A percentile compares a stretch with the other conserved stretches of the same genome.
These are phyloP conservation scores for Phytophthora agathidicida DNA, from an alignment of 352 stramenopile genomes.

Conservation along the genomic window DNA sequence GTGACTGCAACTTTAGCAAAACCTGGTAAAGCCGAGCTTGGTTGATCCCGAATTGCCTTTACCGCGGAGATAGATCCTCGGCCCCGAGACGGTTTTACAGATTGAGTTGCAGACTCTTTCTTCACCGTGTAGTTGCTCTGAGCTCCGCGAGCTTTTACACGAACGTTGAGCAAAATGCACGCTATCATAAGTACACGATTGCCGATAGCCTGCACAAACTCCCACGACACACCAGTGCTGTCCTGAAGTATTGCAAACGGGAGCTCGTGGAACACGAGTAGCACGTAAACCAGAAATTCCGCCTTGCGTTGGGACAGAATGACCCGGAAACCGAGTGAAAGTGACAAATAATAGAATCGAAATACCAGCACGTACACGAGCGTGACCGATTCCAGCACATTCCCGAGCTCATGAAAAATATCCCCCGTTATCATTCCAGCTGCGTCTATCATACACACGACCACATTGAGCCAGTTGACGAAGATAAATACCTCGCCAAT, in stretches of 20 bases:
- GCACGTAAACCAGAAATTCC: conserved; percentile 16
- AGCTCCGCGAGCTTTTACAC: not conserved
- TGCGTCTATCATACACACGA: conserved; percentile 1
- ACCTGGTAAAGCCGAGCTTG: not conserved
- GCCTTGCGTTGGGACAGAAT: conserved; percentile 17
- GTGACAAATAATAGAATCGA: conserved; percentile 35
- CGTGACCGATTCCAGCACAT: conserved; percentile 22
- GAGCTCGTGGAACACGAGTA: conserved; percentile 24
- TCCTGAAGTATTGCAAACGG: conserved; percentile 16
- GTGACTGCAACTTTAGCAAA: conserved; percentile 8
- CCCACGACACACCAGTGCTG: conserved; percentile 18
- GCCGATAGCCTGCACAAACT: conserved; percentile 21
- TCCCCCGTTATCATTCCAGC: not conserved
- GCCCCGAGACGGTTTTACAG: not conserved
- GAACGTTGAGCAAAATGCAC: conserved; percentile 25
- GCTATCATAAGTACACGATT: conserved; percentile 14
- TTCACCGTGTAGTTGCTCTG: conserved; percentile 1
- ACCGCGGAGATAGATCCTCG: not conserved
- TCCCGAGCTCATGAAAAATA: conserved; percentile 6
- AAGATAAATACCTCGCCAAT: conserved; percentile 29
- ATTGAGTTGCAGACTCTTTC: not conserved
- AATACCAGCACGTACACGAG: conserved; percentile 35
- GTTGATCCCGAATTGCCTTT: not conserved
- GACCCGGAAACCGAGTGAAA: conserved; percentile 14
- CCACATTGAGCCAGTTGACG: conserved; percentile 10